Base-by-base conservation (phyloP, 2,329 filamentous ascomycete genomes). In the Pseudogymnoascus sp. region DNA sequence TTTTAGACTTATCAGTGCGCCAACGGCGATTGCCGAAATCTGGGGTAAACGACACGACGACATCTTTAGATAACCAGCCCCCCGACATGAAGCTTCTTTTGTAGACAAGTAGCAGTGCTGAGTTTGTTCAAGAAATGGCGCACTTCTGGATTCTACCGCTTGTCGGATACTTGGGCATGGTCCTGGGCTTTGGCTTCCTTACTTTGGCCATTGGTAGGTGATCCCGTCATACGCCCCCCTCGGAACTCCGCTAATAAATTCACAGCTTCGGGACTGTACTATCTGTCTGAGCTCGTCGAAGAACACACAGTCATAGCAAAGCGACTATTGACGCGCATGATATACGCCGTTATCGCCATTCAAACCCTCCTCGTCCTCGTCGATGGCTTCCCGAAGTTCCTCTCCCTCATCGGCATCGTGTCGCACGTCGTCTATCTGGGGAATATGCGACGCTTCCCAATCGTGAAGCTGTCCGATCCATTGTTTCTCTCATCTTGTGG, bases 261-360 rank as follows among this genome's bases (percentile, higher is more conserved):
- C 65, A 58, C 71, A 91, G 95, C 95, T 40, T 97, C 92, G n/a
- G 95, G 95, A 38, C 86, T 99, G 25, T 99, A 99, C 79, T 99
- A 99, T 75, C 88, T 99, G 61, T 97, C 93, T 23, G 95, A 99
- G 76, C 87, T 97, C 12, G 95, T 99, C 65, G 95, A 99, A 78
- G 95, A 99, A 76, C 93, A 99, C 74, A 97, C 93, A 3, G 93
- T 97, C 9, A 77, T 96, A 66, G 90, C 93, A 11, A 96, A 96
- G 74, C 90, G 88, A 63, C 80, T 97, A n/a, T 81, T 99, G 61
- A 89, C 84, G 35, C 87, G 86, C 43, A 81, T 97, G 62, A 97
- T 97, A 71, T 96, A 96, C 78, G 79, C 78, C 65, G 86, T 96
- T 67, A 88, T 97, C 65, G 83, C 71, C 31, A 74, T 92, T 5